Conservation (phyloP, 495 filamentous ascomycete genomes). For the Daldinia grandis region DNA sequence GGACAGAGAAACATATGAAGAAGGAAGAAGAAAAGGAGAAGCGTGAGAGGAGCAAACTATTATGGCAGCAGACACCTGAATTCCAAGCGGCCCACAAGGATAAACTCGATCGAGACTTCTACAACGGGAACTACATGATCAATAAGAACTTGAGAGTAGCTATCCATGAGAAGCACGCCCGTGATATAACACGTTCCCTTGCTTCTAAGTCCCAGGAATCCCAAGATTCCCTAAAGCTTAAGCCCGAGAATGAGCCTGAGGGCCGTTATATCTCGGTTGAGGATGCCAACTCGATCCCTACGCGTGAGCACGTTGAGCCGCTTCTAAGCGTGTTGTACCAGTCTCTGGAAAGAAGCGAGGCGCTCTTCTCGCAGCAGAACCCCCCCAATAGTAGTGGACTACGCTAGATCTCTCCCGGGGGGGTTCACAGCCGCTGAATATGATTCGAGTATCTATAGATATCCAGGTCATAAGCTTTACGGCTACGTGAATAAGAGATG, state of each 20-base stretch:
- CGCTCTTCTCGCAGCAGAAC: not conserved
- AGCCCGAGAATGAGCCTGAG: slow-evolving; percentile 26
- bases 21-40: slow-evolving; percentile 5
- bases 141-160: slow-evolving; percentile 35
- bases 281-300: slow-evolving; percentile 47
- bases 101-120: slow-evolving; percentile 46
- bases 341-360: slow-evolving; percentile 36
- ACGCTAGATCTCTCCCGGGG: not conserved
- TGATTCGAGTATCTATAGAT: not conserved
- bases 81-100: slow-evolving; percentile 15
- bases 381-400: not conserved
- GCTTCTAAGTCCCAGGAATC: slow-evolving; percentile 40
- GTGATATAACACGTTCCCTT: slow-evolving; percentile 29
- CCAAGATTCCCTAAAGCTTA: not conserved
- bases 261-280: slow-evolving; percentile 34
- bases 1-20: slow-evolving; percentile 14
- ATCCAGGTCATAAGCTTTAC: slow-evolving; percentile 3
- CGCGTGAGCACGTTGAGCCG: slow-evolving; percentile 45
- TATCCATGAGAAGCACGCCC: slow-evolving; percentile 42
- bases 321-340: slow-evolving; percentile 52
- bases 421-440: not conserved
- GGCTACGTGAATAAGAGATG: not conserved
- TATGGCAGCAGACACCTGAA: not conserved
- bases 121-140: slow-evolving; percentile 43
- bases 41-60: not conserved